Conservation (phyloP, 2,329 filamentous ascomycete genomes). For the Hypoxylon sp. region DNA sequence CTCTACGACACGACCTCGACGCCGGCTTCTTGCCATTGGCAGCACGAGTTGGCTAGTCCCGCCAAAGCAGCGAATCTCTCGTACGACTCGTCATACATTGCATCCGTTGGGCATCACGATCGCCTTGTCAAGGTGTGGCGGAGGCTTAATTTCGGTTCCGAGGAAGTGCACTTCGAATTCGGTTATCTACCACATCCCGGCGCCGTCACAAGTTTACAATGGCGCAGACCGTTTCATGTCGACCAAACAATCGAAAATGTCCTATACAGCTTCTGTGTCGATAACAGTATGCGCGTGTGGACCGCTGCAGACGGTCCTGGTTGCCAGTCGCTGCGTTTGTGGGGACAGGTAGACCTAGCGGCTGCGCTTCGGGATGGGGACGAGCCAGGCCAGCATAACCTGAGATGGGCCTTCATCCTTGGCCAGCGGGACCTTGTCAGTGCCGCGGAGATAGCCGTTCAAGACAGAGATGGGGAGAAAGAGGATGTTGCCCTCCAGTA, state of each 20-base stretch:
- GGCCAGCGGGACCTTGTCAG: slow-evolving; percentile 82
- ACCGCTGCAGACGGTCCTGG: slow-evolving; percentile 78
- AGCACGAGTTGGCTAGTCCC: slow-evolving; percentile 76
- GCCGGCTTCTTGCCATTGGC: slow-evolving; percentile 74
- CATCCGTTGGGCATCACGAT: slow-evolving; percentile 82
- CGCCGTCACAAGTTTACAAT: slow-evolving; percentile 84
- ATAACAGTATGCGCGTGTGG: slow-evolving; percentile 87
- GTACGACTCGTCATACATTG: slow-evolving; percentile 87
- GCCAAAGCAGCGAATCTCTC: slow-evolving; percentile 82
- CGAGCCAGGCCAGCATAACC: slow-evolving; percentile 47
- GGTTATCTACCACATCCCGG: slow-evolving; percentile 88
- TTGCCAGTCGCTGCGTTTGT: slow-evolving; percentile 79
- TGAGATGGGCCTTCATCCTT: slow-evolving; percentile 82
- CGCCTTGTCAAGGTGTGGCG: slow-evolving; percentile 93
- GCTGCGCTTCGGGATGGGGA: slow-evolving; percentile 70
- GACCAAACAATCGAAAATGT: slow-evolving; percentile 87
- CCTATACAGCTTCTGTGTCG: slow-evolving; percentile 87
- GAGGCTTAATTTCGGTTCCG: slow-evolving; percentile 82
- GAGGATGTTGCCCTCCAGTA: slow-evolving; percentile 83
- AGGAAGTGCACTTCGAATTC: slow-evolving; percentile 89
- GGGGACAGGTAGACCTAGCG: slow-evolving; percentile 82
- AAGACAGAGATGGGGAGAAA: slow-evolving; percentile 67
- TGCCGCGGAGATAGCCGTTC: slow-evolving; percentile 81
- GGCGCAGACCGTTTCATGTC: slow-evolving; percentile 81
- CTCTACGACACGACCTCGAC: slow-evolving; percentile 70